phyloP scores from a whole-genome alignment of 805 yeast species.

The Metschnikowia proteae region DNA sequence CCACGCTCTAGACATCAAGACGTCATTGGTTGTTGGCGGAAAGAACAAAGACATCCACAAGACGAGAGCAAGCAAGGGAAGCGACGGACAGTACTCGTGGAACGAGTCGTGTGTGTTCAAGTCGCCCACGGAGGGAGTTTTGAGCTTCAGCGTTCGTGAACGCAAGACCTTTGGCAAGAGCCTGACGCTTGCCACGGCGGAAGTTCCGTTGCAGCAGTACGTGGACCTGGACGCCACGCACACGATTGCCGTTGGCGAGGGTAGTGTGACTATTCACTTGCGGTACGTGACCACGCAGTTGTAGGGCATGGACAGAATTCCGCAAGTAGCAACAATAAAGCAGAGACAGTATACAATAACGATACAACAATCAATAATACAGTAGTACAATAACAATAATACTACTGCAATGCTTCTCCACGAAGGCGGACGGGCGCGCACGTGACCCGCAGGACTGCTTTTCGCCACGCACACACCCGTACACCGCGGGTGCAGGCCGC shows the following conservation, averaged over 20 bases:
- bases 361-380: too few relatives aligned
- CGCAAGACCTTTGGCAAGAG: constrained; percentile 74
- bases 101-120: constrained; percentile 66
- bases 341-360: too few relatives aligned
- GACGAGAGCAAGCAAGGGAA: constrained; percentile 54
- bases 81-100: constrained; percentile 48
- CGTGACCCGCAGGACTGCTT: constrained; percentile 19
- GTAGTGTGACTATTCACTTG: constrained; percentile 40
- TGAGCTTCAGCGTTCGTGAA: constrained; percentile 59
- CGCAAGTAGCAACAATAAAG: too few relatives aligned
- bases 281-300: constrained; percentile 21
- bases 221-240: constrained; percentile 44
- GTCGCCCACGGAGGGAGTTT: constrained; percentile 56
- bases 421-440: constrained; percentile 1
- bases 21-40: constrained; percentile 43
- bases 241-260: constrained; percentile 32
- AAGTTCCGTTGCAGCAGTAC: constrained; percentile 49
- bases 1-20: constrained; percentile 47
- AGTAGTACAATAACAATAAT: too few relatives aligned
- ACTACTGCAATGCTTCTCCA: too few relatives aligned
- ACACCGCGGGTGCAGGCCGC: constrained; percentile 9
- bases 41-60: constrained; percentile 58
- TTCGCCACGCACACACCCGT: constrained; percentile 5
- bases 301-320: background rate
- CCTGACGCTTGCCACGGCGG: constrained; percentile 57